Percentiles rank a stretch among this genome's conserved stretches.
Evolutionary conservation across 2,329 filamentous ascomycete genomes (phyloP).

Genomic region (Diaporthe vaccinii): DNA sequence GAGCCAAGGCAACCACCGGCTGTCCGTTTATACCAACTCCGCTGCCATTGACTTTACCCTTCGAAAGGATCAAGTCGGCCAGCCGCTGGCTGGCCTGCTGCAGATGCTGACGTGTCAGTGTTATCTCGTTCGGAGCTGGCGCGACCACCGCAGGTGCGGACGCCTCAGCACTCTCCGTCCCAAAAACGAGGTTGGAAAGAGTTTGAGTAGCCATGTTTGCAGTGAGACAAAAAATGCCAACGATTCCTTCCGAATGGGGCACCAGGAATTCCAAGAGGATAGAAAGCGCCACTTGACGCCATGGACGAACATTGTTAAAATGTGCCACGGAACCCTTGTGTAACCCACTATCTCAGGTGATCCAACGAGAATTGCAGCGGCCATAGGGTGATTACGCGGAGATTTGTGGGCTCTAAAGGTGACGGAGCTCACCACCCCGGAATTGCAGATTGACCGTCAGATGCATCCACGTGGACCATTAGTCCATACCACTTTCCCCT

Average conservation of each 20-base stretch:
- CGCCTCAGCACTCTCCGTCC: neutral
- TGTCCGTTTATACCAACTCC: neutral
- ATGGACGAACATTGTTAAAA: neutral
- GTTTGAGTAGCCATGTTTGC: neutral
- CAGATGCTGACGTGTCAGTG: slow-evolving; percentile 6
- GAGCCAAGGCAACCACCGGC: slow-evolving; percentile 12
- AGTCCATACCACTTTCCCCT: neutral
- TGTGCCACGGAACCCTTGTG: neutral
- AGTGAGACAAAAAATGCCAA: neutral
- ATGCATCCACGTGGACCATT: neutral
- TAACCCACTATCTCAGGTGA: too few relatives aligned
- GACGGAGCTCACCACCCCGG: neutral
- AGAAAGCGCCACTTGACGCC: neutral
- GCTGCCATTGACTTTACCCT: neutral
- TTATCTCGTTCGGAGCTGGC: neutral
- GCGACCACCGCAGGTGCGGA: neutral
- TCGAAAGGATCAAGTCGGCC: neutral
- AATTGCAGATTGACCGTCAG: neutral
- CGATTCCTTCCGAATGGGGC: neutral
- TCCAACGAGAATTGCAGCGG: neutral
- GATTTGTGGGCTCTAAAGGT: neutral
- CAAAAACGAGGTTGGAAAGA: neutral
- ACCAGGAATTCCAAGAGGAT: too few relatives aligned
- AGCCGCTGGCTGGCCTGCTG: neutral
- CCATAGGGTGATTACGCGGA: neutral